These are phyloP conservation scores for Kernera saxatilis DNA, from an alignment of 345 rosid genomes.

Conservation along the genomic window DNA sequence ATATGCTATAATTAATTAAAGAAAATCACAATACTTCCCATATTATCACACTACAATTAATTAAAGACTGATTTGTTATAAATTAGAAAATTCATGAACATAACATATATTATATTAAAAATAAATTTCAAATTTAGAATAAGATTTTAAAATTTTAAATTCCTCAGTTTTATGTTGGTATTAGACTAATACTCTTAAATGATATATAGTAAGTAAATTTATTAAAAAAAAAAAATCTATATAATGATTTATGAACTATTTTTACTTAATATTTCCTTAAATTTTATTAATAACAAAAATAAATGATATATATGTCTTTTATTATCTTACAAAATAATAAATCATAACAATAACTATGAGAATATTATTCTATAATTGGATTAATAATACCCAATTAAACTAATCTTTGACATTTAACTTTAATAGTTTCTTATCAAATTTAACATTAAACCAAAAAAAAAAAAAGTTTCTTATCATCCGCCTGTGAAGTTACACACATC, in stretches of 20 bases:
- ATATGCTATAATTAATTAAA: too few species aligned
- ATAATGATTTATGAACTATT: not conserved
- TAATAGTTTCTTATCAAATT: not conserved
- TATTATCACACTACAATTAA: not conserved
- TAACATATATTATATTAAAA: not conserved
- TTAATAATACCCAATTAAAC: not conserved
- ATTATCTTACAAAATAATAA: not conserved
- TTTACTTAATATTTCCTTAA: not conserved
- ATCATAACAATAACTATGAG: not conserved
- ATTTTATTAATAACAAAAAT: not conserved
- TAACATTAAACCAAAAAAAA: too few species aligned
- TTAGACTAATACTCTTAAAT: not conserved
- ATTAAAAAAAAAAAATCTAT: not conserved
- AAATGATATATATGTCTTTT: not conserved
- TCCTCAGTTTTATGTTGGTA: not conserved
- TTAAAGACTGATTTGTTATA: not conserved
- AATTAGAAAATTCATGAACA: not conserved
- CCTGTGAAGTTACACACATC: constrained; percentile 3
- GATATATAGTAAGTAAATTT: not conserved
- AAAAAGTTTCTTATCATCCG: too few species aligned
- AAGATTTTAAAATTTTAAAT: not conserved
- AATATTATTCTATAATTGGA: not conserved
- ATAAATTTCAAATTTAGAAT: not conserved
- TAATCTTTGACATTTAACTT: not conserved
- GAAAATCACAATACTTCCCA: not conserved